phyloP scores from a whole-genome alignment of 768 basidiomycete species.

The Suillus lakei region DNA sequence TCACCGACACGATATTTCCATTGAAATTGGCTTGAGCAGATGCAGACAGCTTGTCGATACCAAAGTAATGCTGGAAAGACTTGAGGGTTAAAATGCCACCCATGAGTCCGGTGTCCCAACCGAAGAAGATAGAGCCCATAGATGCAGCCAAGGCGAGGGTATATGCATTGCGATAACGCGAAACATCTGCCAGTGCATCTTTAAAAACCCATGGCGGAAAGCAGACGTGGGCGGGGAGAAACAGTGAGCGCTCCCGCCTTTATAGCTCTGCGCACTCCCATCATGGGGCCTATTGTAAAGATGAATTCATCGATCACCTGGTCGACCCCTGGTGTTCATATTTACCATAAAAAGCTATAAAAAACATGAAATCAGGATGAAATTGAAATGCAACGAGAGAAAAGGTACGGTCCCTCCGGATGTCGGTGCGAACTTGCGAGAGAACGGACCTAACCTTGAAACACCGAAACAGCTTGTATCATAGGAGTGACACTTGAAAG shows the following conservation, averaged over 20 bases:
- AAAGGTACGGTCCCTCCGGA: neutral
- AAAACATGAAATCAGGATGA: neutral
- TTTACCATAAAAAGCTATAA: neutral
- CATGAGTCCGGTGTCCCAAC: slow-evolving; percentile 52
- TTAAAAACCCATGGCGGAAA: slow-evolving; percentile 25
- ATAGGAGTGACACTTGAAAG: neutral
- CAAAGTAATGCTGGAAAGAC: slow-evolving; percentile 50
- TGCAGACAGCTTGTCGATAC: slow-evolving; percentile 39
- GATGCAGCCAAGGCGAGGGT: slow-evolving; percentile 43
- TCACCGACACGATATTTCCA: slow-evolving; percentile 50
- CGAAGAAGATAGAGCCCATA: slow-evolving; percentile 49
- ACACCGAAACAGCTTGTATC: no score
- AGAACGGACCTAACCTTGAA: no score
- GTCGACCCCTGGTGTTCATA: neutral
- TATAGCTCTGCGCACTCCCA: neutral
- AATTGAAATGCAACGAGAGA: neutral
- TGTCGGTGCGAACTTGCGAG: neutral
- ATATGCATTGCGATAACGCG: slow-evolving; percentile 44
- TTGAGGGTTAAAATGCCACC: slow-evolving; percentile 46
- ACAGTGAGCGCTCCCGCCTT: neutral
- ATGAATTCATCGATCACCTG: neutral
- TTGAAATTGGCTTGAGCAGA: slow-evolving; percentile 40
- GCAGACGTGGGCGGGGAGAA: neutral
- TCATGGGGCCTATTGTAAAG: neutral
- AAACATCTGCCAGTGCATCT: slow-evolving; percentile 23